Percentiles rank a stretch among this genome's conserved stretches.
phyloP scores from a whole-genome alignment of 2,329 filamentous ascomycete genomes.

The Rhynchosporium agropyri region DNA sequence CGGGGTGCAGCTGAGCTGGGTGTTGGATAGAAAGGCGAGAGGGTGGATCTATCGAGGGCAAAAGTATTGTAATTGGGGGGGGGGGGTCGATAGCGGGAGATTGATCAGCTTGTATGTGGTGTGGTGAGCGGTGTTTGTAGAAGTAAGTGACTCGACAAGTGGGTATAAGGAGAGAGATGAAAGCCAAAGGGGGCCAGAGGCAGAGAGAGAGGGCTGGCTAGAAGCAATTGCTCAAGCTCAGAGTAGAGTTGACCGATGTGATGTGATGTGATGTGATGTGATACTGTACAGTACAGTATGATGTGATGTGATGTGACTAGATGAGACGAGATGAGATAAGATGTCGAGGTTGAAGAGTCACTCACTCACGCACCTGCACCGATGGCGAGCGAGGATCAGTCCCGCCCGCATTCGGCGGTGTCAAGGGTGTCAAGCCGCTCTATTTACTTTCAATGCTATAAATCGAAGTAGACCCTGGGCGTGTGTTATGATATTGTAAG shows the following conservation, averaged over 20 bases:
- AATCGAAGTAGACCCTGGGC: not conserved
- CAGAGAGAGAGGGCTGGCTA: not conserved
- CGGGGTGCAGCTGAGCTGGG: constrained; percentile 6
- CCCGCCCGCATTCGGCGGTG: not conserved
- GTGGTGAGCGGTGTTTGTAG: constrained; percentile 11
- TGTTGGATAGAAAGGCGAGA: constrained; percentile 4
- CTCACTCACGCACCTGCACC: no score
- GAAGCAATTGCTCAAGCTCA: no score
- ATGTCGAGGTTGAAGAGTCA: not conserved
- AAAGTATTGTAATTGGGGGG: constrained; percentile 29
- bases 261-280: not conserved
- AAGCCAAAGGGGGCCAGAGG: not conserved
- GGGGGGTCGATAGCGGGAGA: constrained; percentile 30
- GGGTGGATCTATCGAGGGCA: constrained; percentile 33
- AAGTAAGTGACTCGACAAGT: not conserved
- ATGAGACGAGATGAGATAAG: no score
- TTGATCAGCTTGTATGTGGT: not conserved
- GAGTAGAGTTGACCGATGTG: not conserved
- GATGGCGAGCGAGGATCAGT: not conserved
- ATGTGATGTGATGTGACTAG: no score
- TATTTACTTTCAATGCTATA: not conserved
- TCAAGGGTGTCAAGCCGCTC: not conserved
- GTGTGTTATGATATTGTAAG: not conserved
- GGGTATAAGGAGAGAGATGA: not conserved
- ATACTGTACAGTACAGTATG: no score